Percentiles rank a stretch among this genome's conserved stretches.
These are phyloP conservation scores for Tetrahymena thermophila DNA, from an alignment of 73 alveolate species.

Conservation along the genomic window DNA sequence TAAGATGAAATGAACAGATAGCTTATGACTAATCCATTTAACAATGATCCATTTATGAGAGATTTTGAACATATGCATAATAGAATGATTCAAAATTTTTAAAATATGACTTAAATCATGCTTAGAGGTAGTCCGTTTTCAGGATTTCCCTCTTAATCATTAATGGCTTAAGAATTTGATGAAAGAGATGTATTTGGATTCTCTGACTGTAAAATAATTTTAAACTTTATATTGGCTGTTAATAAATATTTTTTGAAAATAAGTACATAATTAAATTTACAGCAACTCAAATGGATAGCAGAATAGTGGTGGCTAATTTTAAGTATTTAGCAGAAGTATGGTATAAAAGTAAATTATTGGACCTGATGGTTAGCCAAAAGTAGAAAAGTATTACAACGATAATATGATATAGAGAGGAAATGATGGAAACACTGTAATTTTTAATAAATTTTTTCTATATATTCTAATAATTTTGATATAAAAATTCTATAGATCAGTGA, in stretches of 20 bases:
- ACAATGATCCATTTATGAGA: background rate
- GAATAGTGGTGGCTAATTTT: background rate
- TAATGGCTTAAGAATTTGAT: background rate
- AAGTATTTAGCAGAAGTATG: background rate
- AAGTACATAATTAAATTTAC: background rate
- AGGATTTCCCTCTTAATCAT: background rate
- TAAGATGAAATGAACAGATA: background rate
- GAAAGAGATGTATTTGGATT: background rate
- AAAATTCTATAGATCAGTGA: background rate
- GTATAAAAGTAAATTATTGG: background rate
- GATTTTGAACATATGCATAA: background rate
- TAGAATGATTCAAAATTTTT: background rate
- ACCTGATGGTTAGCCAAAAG: background rate
- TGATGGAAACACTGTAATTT: background rate
- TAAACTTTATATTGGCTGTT: background rate
- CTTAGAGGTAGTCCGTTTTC: background rate
- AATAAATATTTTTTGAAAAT: background rate
- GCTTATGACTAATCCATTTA: background rate
- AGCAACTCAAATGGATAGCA: background rate
- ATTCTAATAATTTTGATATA: background rate
- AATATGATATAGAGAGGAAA: background rate
- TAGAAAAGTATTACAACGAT: background rate
- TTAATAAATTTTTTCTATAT: background rate
- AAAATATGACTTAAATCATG: background rate
- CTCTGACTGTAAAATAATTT: background rate